A percentile compares a stretch with the other conserved stretches of the same genome.
These are phyloP conservation scores for Globisporangium echinulatum DNA, from an alignment of 352 stramenopile genomes.

Conservation along the genomic window DNA sequence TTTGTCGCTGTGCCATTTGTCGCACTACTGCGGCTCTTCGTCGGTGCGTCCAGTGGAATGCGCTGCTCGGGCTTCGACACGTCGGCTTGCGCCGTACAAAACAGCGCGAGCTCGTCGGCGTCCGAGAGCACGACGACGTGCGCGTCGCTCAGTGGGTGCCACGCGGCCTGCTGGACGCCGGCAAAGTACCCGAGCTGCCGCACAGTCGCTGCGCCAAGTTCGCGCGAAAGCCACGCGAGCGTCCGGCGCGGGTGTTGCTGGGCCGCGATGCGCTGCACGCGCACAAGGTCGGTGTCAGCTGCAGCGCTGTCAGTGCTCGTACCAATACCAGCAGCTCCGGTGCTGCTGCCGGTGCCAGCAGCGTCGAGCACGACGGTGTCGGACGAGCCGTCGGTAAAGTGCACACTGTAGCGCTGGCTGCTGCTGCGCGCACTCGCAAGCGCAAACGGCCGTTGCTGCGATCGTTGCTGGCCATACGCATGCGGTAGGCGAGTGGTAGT, in stretches of 20 bases:
- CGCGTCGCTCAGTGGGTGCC: constrained; percentile 66
- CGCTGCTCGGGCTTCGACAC: constrained; percentile 67
- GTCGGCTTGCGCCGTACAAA: constrained; percentile 49
- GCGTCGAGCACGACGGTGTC: constrained; percentile 20
- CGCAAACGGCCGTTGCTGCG: neutral
- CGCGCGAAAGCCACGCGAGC: constrained; percentile 42
- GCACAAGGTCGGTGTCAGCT: constrained; percentile 19
- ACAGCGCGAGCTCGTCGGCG: constrained; percentile 65
- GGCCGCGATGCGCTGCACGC: constrained; percentile 16
- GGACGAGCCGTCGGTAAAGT: constrained; percentile 35
- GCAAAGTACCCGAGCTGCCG: constrained; percentile 53
- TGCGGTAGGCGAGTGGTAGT: no score
- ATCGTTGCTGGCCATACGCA: constrained; percentile 1
- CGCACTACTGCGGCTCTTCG: constrained; percentile 20
- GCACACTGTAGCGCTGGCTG: constrained; percentile 32
- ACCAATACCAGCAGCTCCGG: no score
- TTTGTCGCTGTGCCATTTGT: constrained; percentile 3
- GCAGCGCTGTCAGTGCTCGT: neutral
- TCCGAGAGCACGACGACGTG: constrained; percentile 74
- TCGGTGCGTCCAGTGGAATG: constrained; percentile 46
- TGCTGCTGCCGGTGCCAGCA: constrained; percentile 7
- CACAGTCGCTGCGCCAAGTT: constrained; percentile 44
- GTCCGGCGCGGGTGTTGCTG: constrained; percentile 8
- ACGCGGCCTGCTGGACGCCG: constrained; percentile 45
- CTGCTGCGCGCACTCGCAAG: neutral